A percentile compares a stretch with the other conserved stretches of the same genome.
Conservation (phyloP, 2,329 filamentous ascomycete species). For the Massarina eburnea region DNA sequence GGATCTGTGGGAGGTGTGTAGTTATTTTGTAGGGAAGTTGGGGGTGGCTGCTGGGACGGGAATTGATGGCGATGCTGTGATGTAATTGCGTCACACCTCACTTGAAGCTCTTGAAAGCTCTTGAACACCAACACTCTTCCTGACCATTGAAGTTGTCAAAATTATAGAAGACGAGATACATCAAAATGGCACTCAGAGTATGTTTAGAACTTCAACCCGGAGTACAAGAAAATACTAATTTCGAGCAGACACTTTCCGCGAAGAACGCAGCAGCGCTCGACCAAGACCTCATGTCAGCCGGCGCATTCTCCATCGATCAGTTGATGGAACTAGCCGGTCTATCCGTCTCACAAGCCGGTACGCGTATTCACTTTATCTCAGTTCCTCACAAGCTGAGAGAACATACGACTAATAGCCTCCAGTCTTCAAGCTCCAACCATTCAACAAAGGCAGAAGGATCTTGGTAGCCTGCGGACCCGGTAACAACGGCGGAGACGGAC, state of each 20-base stretch:
- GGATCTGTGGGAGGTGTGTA: too few species aligned
- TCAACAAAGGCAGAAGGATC: constrained; percentile 68
- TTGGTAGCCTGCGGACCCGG: constrained; percentile 89
- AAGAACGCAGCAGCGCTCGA: constrained; percentile 88
- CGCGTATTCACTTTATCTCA: constrained; percentile 1
- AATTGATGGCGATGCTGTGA: constrained; percentile 11
- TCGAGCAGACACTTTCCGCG: constrained; percentile 73
- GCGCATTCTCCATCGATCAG: constrained; percentile 91
- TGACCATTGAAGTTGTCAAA: not conserved
- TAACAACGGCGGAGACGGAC: constrained; percentile 81
- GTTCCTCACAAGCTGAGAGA: not conserved
- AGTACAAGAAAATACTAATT: not conserved
- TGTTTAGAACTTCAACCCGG: not conserved
- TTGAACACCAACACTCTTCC: constrained; percentile 1
- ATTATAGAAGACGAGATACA: not conserved
- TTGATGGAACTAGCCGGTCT: constrained; percentile 96
- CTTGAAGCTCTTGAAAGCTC: not conserved
- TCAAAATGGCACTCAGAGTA: constrained; percentile 29
- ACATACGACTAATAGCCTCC: constrained; percentile 1
- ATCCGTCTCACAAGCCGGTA: constrained; percentile 87
- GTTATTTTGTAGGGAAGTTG: too few species aligned
- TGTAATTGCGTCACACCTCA: constrained; percentile 29
- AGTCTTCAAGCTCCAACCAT: constrained; percentile 86
- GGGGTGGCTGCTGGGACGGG: too few species aligned
- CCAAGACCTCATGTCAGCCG: constrained; percentile 87